A percentile compares a stretch with the other conserved stretches of the same genome.
Conservation (phyloP, 208 protist genomes). For the Leishmania turanica region DNA sequence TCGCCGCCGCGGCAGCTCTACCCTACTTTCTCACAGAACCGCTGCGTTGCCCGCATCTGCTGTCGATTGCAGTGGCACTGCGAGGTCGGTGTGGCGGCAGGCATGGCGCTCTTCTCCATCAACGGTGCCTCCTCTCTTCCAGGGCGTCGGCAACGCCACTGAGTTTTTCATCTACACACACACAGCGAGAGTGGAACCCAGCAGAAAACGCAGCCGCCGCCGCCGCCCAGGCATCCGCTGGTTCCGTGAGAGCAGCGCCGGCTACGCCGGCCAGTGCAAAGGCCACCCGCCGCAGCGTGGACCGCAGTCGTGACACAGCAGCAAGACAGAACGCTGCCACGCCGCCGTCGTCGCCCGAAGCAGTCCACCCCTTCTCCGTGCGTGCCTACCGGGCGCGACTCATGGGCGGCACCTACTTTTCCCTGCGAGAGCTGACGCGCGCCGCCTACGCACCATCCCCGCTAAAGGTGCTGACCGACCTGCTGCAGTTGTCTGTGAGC, state of each 20-base stretch:
- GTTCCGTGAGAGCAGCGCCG: background rate
- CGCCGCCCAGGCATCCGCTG: background rate
- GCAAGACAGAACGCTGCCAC: background rate
- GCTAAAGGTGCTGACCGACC: conserved; percentile 62
- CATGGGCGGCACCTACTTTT: conserved; percentile 43
- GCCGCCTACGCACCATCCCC: conserved; percentile 64
- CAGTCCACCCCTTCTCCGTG: conserved; percentile 35
- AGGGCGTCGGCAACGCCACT: background rate
- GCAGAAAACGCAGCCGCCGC: too few relatives aligned
- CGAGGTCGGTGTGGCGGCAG: background rate
- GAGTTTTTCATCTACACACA: conserved; percentile 11
- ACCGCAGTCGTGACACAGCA: background rate
- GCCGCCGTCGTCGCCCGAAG: background rate
- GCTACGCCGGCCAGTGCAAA: background rate
- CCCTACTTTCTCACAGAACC: background rate
- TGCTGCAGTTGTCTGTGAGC: conserved; percentile 33
- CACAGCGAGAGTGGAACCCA: conserved; percentile 5
- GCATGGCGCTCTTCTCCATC: background rate
- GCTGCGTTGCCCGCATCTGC: background rate
- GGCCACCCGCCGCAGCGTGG: background rate
- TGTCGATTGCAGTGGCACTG: background rate
- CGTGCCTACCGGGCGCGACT: conserved; percentile 67
- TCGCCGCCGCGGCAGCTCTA: background rate
- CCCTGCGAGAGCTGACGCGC: conserved; percentile 49
- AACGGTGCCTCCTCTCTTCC: conserved; percentile 6